Percentiles rank a stretch among this genome's conserved stretches.
Conservation (phyloP, 495 filamentous ascomycete species). For the Geopyxis carbonaria region DNA sequence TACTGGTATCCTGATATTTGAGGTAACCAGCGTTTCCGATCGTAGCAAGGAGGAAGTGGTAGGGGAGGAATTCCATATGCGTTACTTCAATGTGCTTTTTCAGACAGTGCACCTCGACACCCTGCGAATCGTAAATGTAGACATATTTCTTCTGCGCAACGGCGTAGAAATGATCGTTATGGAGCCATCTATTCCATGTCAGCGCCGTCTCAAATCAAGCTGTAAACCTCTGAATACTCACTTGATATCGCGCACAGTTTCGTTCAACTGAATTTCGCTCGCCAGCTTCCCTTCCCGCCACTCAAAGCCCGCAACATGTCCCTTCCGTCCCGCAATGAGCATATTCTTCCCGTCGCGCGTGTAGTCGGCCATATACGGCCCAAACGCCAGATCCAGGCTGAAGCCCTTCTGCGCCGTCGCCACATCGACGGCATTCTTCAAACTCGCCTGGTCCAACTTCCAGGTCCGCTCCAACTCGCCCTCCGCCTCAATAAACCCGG, state of each 20-base stretch:
- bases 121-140: slow-evolving; percentile 80
- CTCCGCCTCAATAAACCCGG: slow-evolving; percentile 79
- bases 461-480: slow-evolving; percentile 74
- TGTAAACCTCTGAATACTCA: neutral
- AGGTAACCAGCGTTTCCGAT: slow-evolving; percentile 67
- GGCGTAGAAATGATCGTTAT: slow-evolving; percentile 91
- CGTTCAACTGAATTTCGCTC: slow-evolving; percentile 74
- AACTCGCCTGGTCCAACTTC: slow-evolving; percentile 78
- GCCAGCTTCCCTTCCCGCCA: slow-evolving; percentile 83
- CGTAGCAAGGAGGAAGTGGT: slow-evolving; percentile 85
- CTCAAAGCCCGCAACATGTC: slow-evolving; percentile 92
- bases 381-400: slow-evolving; percentile 70
- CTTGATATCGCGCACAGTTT: slow-evolving; percentile 67
- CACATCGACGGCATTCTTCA: slow-evolving; percentile 51
- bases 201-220: neutral
- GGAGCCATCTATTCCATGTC: slow-evolving; percentile 48
- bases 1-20: slow-evolving; percentile 91
- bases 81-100: slow-evolving; percentile 81
- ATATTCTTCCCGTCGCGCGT: slow-evolving; percentile 74
- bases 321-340: slow-evolving; percentile 73
- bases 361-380: slow-evolving; percentile 77
- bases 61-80: slow-evolving; percentile 87
- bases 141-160: slow-evolving; percentile 96
- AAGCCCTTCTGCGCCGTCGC: slow-evolving; percentile 84
- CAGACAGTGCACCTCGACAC: slow-evolving; percentile 82